Conservation (phyloP, 495 filamentous ascomycete species). For the Annulohypoxylon moriforme region DNA sequence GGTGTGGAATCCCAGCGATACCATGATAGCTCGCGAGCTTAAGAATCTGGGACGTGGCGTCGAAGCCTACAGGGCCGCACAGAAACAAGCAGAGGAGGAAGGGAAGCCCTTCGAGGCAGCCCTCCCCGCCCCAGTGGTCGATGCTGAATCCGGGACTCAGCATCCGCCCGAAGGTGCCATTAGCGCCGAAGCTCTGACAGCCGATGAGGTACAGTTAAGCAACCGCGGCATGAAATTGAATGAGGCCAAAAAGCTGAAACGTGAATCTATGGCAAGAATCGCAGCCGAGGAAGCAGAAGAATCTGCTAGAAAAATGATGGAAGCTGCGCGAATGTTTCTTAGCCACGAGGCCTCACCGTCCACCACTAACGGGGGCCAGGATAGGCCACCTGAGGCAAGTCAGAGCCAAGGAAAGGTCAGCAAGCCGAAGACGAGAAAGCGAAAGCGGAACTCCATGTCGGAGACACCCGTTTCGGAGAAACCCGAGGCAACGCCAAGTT, state of each 20-base stretch:
- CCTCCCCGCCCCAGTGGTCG: constrained; percentile 57
- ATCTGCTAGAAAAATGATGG: constrained; percentile 66
- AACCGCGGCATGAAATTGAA: constrained; percentile 93
- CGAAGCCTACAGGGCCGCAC: constrained; percentile 77
- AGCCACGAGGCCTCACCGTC: constrained; percentile 47
- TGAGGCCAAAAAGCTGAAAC: constrained; percentile 91
- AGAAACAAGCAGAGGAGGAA: constrained; percentile 72
- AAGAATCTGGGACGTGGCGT: constrained; percentile 79
- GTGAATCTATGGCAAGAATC: constrained; percentile 75
- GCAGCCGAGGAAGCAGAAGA: constrained; percentile 74
- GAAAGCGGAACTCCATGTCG: constrained; percentile 63
- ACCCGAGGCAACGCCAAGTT: constrained; percentile 46
- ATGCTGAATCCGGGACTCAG: constrained; percentile 59
- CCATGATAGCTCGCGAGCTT: constrained; percentile 94
- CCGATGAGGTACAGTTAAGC: constrained; percentile 69
- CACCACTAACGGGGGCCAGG: constrained; percentile 42
- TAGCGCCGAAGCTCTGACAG: constrained; percentile 60
- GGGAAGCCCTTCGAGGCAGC: constrained; percentile 70
- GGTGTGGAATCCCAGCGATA: constrained; percentile 92
- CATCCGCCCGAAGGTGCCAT: constrained; percentile 63
- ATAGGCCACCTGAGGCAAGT: constrained; percentile 34
- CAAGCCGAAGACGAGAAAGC: constrained; percentile 59
- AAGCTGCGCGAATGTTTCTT: constrained; percentile 65
- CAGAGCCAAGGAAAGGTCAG: constrained; percentile 36
- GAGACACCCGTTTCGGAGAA: constrained; percentile 57